Evolutionary conservation across 768 basidiomycete species (phyloP), one percentile per base, ranked within the genome.

Genomic region (Mycena polygramma): DNA sequence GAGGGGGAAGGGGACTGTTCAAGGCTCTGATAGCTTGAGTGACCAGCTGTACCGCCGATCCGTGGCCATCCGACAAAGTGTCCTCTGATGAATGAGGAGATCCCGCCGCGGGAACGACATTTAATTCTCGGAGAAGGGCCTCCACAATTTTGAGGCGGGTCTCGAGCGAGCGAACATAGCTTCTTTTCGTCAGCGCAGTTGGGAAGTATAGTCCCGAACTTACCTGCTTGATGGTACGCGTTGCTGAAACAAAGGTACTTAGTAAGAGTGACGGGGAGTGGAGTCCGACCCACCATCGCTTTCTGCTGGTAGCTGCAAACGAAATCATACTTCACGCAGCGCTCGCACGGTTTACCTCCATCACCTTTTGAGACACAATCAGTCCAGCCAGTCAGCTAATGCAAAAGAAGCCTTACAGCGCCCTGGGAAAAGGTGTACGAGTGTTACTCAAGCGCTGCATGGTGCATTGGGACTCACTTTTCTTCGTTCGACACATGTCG

Each of bases 401-500:
- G 41, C 2, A 41, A 41, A 41, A 41, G 15, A 15, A 4, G 41
- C 4, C 41, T 41, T 41, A 41, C 41, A 41, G 2, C 41, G 41
- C 8, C 41, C 30, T 41, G 41, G 15, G 4, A 41, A 41, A 15
- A 41, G 41, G 41, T 10, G 9, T 15, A 2, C 15, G 15, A 41
- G 41, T 30, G 30, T 30, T 30, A 41, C 5, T 41, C 15, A 15
- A 7, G 8, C 15, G 15, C 15, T 15, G 30, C 6, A 6, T 30
- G 30, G 30, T 30, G 30, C 30, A 30, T 30, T 30, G 36, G n/a
- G 9, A 77, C 82, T 68, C 58, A 85, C 89, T 84, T 77, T 92
- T 92, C 82, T 91, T 91, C 61, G 88, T 81, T 46, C 90, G 80
- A 76, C 90, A 91, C 1, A 87, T 82, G 68, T 91, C 90, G 73